Evolutionary conservation across 2,329 filamentous ascomycete genomes (phyloP).

Genomic region (Cyphellophora europaea): DNA sequence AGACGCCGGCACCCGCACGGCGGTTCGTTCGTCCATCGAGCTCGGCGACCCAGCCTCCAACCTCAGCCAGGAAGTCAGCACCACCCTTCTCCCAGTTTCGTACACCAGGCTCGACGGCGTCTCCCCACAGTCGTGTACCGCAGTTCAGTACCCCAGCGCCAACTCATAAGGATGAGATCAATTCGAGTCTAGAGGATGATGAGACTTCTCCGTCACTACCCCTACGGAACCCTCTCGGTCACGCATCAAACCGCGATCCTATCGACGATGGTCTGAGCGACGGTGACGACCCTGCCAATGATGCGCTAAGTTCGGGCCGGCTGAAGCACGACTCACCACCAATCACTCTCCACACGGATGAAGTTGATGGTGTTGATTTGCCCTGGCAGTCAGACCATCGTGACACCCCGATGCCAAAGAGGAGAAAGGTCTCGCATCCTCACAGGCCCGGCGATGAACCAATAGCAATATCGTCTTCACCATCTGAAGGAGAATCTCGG

Average conservation of each 20-base stretch:
- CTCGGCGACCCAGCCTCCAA: conserved; percentile 5
- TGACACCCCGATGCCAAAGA: conserved; percentile 6
- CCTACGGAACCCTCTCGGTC: neutral
- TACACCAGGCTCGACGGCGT: conserved; percentile 4
- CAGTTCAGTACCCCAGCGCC: too few relatives aligned
- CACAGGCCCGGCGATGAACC: conserved; percentile 1
- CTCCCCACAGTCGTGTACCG: conserved; percentile 12
- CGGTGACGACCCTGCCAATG: neutral
- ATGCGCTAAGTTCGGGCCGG: neutral
- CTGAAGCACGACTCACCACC: neutral
- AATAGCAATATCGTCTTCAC: conserved; percentile 13
- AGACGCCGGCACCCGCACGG: conserved; percentile 12
- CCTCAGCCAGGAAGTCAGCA: conserved; percentile 5
- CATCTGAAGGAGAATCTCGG: conserved; percentile 1
- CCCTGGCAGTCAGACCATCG: too few relatives aligned
- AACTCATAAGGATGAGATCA: conserved; percentile 12
- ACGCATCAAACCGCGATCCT: neutral
- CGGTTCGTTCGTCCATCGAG: conserved; percentile 12
- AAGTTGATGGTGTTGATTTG: neutral
- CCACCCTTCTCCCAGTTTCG: conserved; percentile 1
- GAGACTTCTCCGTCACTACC: conserved; percentile 1
- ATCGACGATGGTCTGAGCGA: neutral
- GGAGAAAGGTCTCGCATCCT: conserved; percentile 8
- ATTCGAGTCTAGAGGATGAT: conserved; percentile 12
- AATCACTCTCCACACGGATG: neutral